Conservation (phyloP, 2,329 filamentous ascomycete species). For the Clarireedia paspali region DNA sequence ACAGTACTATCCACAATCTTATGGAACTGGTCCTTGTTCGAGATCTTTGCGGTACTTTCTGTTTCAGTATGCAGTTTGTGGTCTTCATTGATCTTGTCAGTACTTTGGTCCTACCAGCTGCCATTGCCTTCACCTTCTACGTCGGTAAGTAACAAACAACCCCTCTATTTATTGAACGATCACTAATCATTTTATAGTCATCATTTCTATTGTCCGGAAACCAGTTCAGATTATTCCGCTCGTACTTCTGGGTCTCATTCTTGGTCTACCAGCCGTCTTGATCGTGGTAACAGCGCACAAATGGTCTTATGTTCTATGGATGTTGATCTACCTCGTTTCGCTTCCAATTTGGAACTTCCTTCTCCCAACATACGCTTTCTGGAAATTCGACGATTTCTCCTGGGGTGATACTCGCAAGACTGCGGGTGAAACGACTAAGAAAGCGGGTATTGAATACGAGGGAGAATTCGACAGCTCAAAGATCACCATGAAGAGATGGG, state of each 20-base stretch:
- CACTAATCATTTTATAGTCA: constrained; percentile 44
- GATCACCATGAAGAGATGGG: constrained; percentile 99
- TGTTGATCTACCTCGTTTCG: constrained; percentile 90
- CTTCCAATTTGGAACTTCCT: constrained; percentile 98
- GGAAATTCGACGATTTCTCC: constrained; percentile 99
- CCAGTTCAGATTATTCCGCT: constrained; percentile 84
- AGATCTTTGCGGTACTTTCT: constrained; percentile 96
- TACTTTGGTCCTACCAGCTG: constrained; percentile 88
- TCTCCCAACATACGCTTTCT: constrained; percentile 88
- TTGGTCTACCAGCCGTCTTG: constrained; percentile 85
- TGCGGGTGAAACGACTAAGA: constrained; percentile 80
- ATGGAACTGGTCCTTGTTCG: constrained; percentile 95
- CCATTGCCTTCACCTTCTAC: constrained; percentile 95
- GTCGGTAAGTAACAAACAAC: constrained; percentile 57
- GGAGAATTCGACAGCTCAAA: constrained; percentile 97
- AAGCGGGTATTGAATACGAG: constrained; percentile 77
- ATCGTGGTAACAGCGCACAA: constrained; percentile 92
- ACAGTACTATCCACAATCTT: constrained; percentile 96
- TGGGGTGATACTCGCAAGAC: constrained; percentile 99
- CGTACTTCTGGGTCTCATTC: constrained; percentile 78
- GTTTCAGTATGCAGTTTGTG: constrained; percentile 99
- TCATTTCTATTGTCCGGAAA: constrained; percentile 72
- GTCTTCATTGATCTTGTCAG: constrained; percentile 93
- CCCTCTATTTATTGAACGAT: not conserved
- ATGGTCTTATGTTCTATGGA: constrained; percentile 88